These are phyloP conservation scores for Apiospora phragmitis DNA, from an alignment of 2,329 filamentous ascomycete species.

Conservation along the genomic window DNA sequence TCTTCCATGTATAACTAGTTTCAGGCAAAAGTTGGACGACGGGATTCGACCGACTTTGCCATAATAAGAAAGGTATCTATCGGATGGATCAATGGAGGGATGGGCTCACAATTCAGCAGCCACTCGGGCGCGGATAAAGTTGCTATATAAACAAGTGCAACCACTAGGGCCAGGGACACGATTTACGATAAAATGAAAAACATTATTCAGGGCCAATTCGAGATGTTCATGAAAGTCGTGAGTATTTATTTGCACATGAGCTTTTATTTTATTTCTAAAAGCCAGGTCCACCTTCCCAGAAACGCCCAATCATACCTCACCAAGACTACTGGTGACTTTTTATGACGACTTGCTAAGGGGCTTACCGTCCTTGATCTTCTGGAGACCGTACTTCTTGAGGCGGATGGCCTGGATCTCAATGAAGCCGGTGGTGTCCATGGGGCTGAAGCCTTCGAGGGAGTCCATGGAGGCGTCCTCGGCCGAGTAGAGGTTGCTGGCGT, in stretches of 20 bases:
- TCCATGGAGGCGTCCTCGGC: slow-evolving; percentile 53
- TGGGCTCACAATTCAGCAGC: not conserved
- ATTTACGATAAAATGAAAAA: not conserved
- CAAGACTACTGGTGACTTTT: not conserved
- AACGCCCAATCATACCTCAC: not conserved
- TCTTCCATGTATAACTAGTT: not conserved
- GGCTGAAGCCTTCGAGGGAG: slow-evolving; percentile 43
- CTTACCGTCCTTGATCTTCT: slow-evolving; percentile 41
- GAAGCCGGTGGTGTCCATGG: slow-evolving; percentile 35
- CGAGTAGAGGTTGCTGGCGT: slow-evolving; percentile 52
- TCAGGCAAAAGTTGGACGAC: not conserved
- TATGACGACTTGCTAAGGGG: slow-evolving; percentile 31
- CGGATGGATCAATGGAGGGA: not conserved
- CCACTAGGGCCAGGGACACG: not conserved
- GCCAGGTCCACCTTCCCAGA: not conserved
- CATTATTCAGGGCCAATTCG: not conserved
- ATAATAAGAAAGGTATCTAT: not conserved
- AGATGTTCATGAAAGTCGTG: not conserved
- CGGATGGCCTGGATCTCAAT: slow-evolving; percentile 71
- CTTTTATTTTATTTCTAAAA: not conserved
- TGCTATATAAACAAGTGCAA: not conserved
- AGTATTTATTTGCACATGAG: not conserved
- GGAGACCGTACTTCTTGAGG: slow-evolving; percentile 55
- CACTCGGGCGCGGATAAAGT: not conserved
- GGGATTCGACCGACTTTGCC: not conserved